Conservation (phyloP, 345 rosid species). For the Mallotus nudiflorus region DNA sequence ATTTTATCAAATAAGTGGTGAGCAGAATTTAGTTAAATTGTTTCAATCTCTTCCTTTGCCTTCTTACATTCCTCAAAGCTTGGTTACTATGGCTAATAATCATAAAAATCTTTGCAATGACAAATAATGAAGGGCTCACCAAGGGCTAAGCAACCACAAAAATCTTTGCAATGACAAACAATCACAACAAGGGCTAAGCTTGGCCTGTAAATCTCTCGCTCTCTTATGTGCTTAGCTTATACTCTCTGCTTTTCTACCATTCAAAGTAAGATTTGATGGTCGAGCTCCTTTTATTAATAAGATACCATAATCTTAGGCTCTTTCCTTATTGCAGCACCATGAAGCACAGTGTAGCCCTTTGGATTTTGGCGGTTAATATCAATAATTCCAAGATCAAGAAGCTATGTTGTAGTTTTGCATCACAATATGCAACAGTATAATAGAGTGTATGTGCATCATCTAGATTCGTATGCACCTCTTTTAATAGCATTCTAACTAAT, state of each 20-base stretch:
- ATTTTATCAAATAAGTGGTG: too few species aligned
- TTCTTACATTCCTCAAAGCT: too few species aligned
- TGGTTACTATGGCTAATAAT: too few species aligned
- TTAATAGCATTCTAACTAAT: slow-evolving; percentile 70
- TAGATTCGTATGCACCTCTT: slow-evolving; percentile 62
- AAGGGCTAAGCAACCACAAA: too few species aligned
- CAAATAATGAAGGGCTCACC: too few species aligned
- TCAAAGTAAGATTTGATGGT: slow-evolving; percentile 57
- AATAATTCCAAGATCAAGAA: slow-evolving; percentile 70
- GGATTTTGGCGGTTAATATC: slow-evolving; percentile 58
- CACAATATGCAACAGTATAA: slow-evolving; percentile 78
- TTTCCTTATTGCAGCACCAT: slow-evolving; percentile 73
- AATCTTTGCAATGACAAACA: too few species aligned
- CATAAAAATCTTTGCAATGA: too few species aligned
- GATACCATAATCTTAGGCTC: slow-evolving; percentile 78
- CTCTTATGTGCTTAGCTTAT: too few species aligned
- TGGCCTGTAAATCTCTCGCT: too few species aligned
- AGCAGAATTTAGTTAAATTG: too few species aligned
- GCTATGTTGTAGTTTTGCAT: slow-evolving; percentile 69
- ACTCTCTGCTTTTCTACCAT: slow-evolving; percentile 81
- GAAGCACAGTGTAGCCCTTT: slow-evolving; percentile 77
- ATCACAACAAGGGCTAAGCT: too few species aligned
- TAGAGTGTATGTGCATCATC: slow-evolving; percentile 77
- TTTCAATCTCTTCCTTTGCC: too few species aligned
- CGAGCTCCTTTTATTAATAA: slow-evolving; percentile 76